A percentile compares a stretch with the other conserved stretches of the same genome.
phyloP scores from a whole-genome alignment of 306 rosid genomes.

The Boehmeria nivea region DNA sequence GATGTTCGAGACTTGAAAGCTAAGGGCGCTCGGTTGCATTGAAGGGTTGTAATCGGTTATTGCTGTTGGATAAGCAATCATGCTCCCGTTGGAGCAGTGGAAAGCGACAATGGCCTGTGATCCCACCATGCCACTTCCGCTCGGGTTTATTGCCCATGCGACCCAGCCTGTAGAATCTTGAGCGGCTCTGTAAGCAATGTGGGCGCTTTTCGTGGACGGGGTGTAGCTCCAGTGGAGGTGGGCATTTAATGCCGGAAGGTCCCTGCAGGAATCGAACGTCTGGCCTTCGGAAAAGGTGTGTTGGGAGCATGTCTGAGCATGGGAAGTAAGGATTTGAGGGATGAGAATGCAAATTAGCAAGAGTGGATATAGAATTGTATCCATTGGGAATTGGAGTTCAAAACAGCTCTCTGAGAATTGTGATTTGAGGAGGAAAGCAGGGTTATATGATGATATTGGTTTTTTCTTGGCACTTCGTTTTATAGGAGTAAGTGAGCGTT shows the following conservation, averaged over 20 bases:
- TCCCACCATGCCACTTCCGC: slow-evolving; percentile 13
- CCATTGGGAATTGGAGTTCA: too few species aligned
- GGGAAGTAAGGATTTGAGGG: slow-evolving; percentile 1
- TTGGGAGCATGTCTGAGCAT: slow-evolving; percentile 13
- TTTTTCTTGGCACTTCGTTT: too few species aligned
- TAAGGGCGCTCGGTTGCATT: slow-evolving; percentile 18
- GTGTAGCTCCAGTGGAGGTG: slow-evolving; percentile 22
- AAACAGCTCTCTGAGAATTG: too few species aligned
- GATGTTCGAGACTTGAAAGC: slow-evolving; percentile 19
- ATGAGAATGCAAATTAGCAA: not conserved
- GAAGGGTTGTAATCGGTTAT: slow-evolving; percentile 21
- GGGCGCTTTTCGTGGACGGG: slow-evolving; percentile 21
- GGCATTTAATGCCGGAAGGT: slow-evolving; percentile 17
- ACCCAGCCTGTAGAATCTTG: slow-evolving; percentile 18
- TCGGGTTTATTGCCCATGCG: slow-evolving; percentile 23
- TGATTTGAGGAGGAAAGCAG: too few species aligned
- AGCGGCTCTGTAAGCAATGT: slow-evolving; percentile 10
- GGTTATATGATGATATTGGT: too few species aligned
- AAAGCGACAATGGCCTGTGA: slow-evolving; percentile 20
- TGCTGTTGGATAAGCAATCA: slow-evolving; percentile 16
- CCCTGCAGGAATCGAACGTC: slow-evolving; percentile 15
- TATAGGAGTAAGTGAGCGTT: too few species aligned
- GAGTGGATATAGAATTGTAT: not conserved
- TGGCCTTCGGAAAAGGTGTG: slow-evolving; percentile 1
- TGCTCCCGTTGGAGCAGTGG: slow-evolving; percentile 4